Evolutionary conservation across 2,329 filamentous ascomycete species (phyloP).

Genomic region (Sclerotinia spermophila): DNA sequence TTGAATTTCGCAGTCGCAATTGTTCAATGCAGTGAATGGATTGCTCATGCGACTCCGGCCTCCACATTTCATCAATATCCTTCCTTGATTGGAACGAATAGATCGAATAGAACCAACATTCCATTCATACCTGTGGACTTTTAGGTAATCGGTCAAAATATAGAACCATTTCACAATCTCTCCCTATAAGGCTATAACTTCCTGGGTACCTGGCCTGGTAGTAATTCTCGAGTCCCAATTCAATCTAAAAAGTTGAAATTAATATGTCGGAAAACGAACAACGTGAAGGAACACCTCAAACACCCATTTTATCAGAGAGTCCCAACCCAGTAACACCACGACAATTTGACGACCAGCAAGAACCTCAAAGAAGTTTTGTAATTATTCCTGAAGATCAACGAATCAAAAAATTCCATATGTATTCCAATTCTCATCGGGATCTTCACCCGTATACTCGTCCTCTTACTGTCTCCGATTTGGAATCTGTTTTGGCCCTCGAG

Average conservation of each 20-base stretch:
- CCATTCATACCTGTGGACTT: background rate
- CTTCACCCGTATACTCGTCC: slow-evolving; percentile 72
- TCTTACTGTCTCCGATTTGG: slow-evolving; percentile 63
- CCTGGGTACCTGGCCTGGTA: background rate
- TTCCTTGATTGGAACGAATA: background rate
- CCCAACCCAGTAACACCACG: slow-evolving; percentile 20
- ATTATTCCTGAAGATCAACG: slow-evolving; percentile 31
- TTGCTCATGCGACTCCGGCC: background rate
- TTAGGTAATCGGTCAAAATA: slow-evolving; percentile 5
- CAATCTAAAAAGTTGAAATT: background rate
- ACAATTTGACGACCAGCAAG: slow-evolving; percentile 18
- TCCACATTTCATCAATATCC: background rate
- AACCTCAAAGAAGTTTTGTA: slow-evolving; percentile 24
- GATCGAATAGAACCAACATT: background rate
- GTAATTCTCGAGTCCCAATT: background rate
- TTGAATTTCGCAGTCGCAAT: background rate
- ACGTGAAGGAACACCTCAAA: slow-evolving; percentile 11
- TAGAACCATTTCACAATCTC: background rate
- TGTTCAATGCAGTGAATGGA: background rate
- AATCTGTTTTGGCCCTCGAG: slow-evolving; percentile 55
- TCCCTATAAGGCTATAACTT: background rate
- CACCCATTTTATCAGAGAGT: slow-evolving; percentile 24
- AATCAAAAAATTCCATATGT: slow-evolving; percentile 19
- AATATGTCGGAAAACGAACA: slow-evolving; percentile 16
- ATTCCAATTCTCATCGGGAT: slow-evolving; percentile 42